Evolutionary conservation across 805 yeast genomes (phyloP).

Genomic region (Lipomyces lipofer): DNA sequence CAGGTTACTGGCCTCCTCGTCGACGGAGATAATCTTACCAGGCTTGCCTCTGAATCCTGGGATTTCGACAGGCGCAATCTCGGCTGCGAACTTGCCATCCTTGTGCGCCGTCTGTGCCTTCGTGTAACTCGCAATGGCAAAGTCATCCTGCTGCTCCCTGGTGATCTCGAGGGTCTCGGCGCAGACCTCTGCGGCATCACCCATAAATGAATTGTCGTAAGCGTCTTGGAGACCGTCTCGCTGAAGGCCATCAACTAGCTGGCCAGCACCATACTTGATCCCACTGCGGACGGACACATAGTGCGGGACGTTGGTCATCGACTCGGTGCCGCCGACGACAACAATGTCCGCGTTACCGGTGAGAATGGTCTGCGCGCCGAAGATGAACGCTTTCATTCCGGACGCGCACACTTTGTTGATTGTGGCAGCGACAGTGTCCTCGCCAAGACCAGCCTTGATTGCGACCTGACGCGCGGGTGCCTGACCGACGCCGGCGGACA

Average conservation of each 20-base stretch:
- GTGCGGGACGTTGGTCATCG: slow-evolving; percentile 93
- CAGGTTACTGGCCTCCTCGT: slow-evolving; percentile 81
- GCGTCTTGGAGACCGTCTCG: slow-evolving; percentile 94
- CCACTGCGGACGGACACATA: slow-evolving; percentile 82
- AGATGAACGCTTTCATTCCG: slow-evolving; percentile 83
- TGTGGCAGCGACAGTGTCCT: slow-evolving; percentile 79
- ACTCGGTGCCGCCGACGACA: slow-evolving; percentile 94
- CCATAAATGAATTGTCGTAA: slow-evolving; percentile 87
- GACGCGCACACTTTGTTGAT: slow-evolving; percentile 96
- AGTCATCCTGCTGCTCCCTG: slow-evolving; percentile 87
- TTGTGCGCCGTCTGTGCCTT: slow-evolving; percentile 81
- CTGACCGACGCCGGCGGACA: slow-evolving; percentile 91
- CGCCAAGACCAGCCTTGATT: slow-evolving; percentile 78
- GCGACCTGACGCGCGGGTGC: slow-evolving; percentile 98
- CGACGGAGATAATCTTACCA: slow-evolving; percentile 69
- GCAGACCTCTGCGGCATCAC: slow-evolving; percentile 95
- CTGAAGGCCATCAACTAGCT: slow-evolving; percentile 82
- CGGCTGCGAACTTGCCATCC: slow-evolving; percentile 76
- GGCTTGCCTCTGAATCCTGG: slow-evolving; percentile 72
- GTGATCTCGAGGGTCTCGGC: slow-evolving; percentile 76
- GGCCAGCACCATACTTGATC: slow-evolving; percentile 81
- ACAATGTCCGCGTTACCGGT: slow-evolving; percentile 66
- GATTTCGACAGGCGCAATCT: slow-evolving; percentile 84
- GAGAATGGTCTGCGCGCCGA: slow-evolving; percentile 82
- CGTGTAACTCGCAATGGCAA: slow-evolving; percentile 79